phyloP scores from a whole-genome alignment of 371 early-diverging fungal genomes.

The Syncephalastrum racemosum region DNA sequence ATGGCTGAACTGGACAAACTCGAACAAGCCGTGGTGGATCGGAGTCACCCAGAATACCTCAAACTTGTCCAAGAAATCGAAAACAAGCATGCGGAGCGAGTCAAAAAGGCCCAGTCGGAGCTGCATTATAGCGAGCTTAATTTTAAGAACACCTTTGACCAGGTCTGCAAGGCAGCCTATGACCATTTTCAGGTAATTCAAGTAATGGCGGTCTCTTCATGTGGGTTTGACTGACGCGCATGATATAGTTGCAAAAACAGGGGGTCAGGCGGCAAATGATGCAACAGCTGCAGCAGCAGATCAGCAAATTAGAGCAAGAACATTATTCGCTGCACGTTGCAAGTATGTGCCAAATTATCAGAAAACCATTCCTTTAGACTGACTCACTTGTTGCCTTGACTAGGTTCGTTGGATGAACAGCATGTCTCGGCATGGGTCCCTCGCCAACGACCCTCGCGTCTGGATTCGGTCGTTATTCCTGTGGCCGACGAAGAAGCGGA shows the following conservation, averaged over 20 bases:
- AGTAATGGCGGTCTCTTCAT: background rate
- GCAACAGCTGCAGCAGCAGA: constrained; percentile 25
- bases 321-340: constrained; percentile 16
- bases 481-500: constrained; percentile 17
- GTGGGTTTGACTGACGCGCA: constrained; percentile 3
- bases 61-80: constrained; percentile 21
- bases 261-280: constrained; percentile 24
- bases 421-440: constrained; percentile 33
- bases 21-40: constrained; percentile 22
- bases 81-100: constrained; percentile 20
- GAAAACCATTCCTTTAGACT: background rate
- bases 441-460: constrained; percentile 25
- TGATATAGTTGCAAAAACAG: constrained; percentile 18
- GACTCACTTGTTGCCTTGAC: background rate
- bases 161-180: constrained; percentile 22
- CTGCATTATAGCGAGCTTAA: constrained; percentile 10
- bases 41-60: constrained; percentile 23
- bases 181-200: constrained; percentile 21
- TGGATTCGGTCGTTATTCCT: constrained; percentile 23
- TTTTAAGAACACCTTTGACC: constrained; percentile 14
- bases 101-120: constrained; percentile 13
- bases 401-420: constrained; percentile 37
- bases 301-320: constrained; percentile 29
- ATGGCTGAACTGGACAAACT: constrained; percentile 25
- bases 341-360: constrained; percentile 8